Percentiles rank a stretch among this genome's conserved stretches.
These are phyloP conservation scores for Aspergillus sp. DNA, from an alignment of 2,329 filamentous ascomycete genomes.

Conservation along the genomic window DNA sequence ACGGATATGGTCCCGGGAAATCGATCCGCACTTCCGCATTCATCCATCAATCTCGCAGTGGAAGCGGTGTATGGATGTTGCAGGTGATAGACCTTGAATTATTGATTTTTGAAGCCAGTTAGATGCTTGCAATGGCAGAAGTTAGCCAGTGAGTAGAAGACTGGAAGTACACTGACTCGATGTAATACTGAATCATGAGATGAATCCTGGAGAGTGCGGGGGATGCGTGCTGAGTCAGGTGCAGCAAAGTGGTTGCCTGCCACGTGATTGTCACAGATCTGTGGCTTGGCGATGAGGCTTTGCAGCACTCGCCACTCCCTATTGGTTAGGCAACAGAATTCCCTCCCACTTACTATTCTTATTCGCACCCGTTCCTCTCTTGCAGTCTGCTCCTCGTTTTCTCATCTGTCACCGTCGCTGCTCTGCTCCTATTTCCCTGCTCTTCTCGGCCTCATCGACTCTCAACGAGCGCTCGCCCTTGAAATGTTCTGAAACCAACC, in stretches of 20 bases:
- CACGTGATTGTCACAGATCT: conserved; percentile 23
- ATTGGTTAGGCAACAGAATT: conserved; percentile 48
- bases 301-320: conserved; percentile 27
- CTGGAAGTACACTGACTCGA: no score
- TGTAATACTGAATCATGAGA: neutral
- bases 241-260: conserved; percentile 29
- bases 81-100: no score
- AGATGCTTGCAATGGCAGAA: neutral
- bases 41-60: no score
- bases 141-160: no score
- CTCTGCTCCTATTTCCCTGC: neutral
- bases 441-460: neutral
- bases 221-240: conserved; percentile 5
- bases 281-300: conserved; percentile 28
- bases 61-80: no score
- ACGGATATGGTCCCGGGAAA: no score
- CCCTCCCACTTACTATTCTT: conserved; percentile 28
- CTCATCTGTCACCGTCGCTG: conserved; percentile 10
- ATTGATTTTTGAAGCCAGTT: no score
- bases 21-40: no score
- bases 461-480: conserved; percentile 10
- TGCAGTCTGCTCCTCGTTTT: conserved; percentile 11
- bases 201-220: neutral
- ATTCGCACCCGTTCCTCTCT: conserved; percentile 15
- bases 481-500: conserved; percentile 18